Evolutionary conservation across 106 monocot genomes (phyloP).

Genomic region (Dendrobium catenatum): DNA sequence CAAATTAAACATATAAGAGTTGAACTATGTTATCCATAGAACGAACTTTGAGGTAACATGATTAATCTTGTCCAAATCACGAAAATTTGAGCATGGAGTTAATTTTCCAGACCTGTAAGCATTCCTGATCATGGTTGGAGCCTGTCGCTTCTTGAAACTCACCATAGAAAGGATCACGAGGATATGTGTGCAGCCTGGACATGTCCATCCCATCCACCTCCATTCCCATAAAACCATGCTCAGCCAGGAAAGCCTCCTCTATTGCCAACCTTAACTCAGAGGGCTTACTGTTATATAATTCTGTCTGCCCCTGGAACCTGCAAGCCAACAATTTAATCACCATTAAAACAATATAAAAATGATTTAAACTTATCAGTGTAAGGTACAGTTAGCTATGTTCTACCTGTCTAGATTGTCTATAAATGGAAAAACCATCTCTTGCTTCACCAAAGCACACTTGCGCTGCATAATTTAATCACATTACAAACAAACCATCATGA

Average conservation of each 20-base stretch:
- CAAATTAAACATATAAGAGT: too few species aligned
- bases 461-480: slow-evolving; percentile 18
- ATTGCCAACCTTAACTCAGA: slow-evolving; percentile 60
- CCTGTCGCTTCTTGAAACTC: slow-evolving; percentile 46
- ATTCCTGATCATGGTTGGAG: slow-evolving; percentile 76
- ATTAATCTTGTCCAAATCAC: too few species aligned
- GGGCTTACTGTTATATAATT: slow-evolving; percentile 54
- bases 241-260: slow-evolving; percentile 92
- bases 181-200: background rate
- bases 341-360: background rate
- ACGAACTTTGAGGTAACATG: too few species aligned
- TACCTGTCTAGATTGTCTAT: slow-evolving; percentile 77
- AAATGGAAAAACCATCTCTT: slow-evolving; percentile 72
- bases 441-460: slow-evolving; percentile 88
- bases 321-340: background rate
- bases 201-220: slow-evolving; percentile 18
- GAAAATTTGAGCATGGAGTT: too few species aligned
- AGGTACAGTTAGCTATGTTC: background rate
- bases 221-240: slow-evolving; percentile 54
- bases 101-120: slow-evolving; percentile 21
- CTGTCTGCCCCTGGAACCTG: slow-evolving; percentile 89
- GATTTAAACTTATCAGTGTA: background rate
- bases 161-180: background rate
- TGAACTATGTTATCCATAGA: too few species aligned
- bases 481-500: background rate